Conservation (phyloP, 2,329 filamentous ascomycete genomes). For the Fusarium marasasianum region DNA sequence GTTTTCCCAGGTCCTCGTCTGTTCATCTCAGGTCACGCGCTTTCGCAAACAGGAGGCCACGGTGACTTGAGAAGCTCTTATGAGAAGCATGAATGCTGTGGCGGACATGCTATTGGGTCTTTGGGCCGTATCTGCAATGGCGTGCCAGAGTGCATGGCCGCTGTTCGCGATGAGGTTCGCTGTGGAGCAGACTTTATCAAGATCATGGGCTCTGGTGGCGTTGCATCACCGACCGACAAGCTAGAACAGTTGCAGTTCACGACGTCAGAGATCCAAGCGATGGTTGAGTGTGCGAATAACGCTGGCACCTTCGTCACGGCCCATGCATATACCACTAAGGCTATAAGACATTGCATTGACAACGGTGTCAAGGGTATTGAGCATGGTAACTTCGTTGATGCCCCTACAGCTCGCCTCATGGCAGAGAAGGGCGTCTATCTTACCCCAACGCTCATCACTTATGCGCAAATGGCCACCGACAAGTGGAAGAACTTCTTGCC, state of each 20-base stretch:
- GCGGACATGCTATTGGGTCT: conserved; percentile 41
- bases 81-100: conserved; percentile 53
- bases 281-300: neutral
- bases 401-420: neutral
- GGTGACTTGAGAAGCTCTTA: conserved; percentile 59
- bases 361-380: conserved; percentile 10
- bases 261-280: neutral
- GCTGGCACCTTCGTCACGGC: neutral
- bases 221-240: neutral
- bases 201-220: neutral
- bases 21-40: conserved; percentile 62
- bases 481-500: neutral
- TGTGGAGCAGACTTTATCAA: neutral
- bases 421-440: conserved; percentile 1
- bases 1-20: conserved; percentile 60
- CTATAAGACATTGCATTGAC: conserved; percentile 60
- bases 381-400: neutral
- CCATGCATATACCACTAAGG: conserved; percentile 44
- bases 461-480: neutral
- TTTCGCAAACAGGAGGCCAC: conserved; percentile 68
- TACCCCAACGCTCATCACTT: neutral
- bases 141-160: neutral
- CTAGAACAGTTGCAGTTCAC: neutral
- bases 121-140: conserved; percentile 47
- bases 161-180: neutral